Percentiles rank a stretch among this genome's conserved stretches.
phyloP scores from a whole-genome alignment of 2,329 filamentous ascomycete genomes.

The Ramularia endophylla region DNA sequence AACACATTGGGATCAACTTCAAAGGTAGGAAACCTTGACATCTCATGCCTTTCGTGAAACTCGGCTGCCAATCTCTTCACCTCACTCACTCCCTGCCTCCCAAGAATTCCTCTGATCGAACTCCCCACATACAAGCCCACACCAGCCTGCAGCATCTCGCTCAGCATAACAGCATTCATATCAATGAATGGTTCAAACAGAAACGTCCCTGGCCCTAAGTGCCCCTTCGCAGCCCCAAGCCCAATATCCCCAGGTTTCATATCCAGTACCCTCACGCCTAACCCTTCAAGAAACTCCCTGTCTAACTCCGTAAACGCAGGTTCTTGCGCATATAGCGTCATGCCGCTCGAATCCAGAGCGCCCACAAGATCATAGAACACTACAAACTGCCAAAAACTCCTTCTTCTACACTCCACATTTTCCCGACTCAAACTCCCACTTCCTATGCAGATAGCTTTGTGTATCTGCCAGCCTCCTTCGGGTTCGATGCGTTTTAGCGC shows the following conservation, averaged over 20 bases:
- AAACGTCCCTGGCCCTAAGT: constrained; percentile 12
- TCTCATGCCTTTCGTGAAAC: constrained; percentile 10
- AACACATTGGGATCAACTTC: constrained; percentile 27
- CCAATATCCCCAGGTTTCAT: constrained; percentile 1
- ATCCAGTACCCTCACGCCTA: constrained; percentile 16
- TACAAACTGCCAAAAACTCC: constrained; percentile 29
- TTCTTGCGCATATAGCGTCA: constrained; percentile 25
- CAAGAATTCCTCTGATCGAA: constrained; percentile 14
- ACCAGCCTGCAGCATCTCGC: constrained; percentile 11
- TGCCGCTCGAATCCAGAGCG: constrained; percentile 2
- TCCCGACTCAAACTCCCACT: constrained; percentile 28
- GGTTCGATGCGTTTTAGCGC: constrained; percentile 18
- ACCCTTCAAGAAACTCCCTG: constrained; percentile 18
- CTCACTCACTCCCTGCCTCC: constrained; percentile 3
- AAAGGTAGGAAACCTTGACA: constrained; percentile 22
- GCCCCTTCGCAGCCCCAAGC: constrained; percentile 12
- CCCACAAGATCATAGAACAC: constrained; percentile 26
- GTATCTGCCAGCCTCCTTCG: constrained; percentile 19
- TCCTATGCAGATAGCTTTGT: constrained; percentile 27
- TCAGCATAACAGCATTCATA: constrained; percentile 14
- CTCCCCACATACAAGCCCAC: constrained; percentile 21
- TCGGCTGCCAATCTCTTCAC: constrained; percentile 9
- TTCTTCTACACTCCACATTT: constrained; percentile 23
- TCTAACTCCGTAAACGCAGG: constrained; percentile 27
- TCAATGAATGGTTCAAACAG: constrained; percentile 26